Percentiles rank a stretch among this genome's conserved stretches.
These are phyloP conservation scores for Ceratobasidium sp. DNA, from an alignment of 1,284 basidiomycete genomes.

Conservation along the genomic window DNA sequence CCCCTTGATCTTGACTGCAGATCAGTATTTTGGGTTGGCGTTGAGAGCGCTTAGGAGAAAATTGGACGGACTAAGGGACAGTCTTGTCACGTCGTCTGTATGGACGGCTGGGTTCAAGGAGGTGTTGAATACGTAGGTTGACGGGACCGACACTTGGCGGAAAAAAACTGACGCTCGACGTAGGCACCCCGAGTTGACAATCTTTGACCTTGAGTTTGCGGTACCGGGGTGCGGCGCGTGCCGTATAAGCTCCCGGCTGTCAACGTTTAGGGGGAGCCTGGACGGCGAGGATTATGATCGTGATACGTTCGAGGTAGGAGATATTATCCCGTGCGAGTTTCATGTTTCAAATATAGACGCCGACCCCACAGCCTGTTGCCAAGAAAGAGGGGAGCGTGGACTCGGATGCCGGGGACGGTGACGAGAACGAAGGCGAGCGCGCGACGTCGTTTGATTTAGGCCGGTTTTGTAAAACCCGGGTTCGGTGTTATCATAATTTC, in stretches of 20 bases:
- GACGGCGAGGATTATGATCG: slow-evolving; percentile 55
- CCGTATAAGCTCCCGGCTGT: slow-evolving; percentile 71
- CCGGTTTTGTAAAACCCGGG: slow-evolving; percentile 79
- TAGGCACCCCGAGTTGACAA: slow-evolving; percentile 68
- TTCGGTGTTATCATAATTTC: slow-evolving; percentile 78
- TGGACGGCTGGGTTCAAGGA: slow-evolving; percentile 80
- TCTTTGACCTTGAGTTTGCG: slow-evolving; percentile 68
- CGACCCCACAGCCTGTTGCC: slow-evolving; percentile 44
- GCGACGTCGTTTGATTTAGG: slow-evolving; percentile 67
- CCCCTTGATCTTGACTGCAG: slow-evolving; percentile 39
- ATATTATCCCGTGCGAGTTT: background rate
- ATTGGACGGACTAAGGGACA: slow-evolving; percentile 74
- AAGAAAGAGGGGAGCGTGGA: slow-evolving; percentile 57
- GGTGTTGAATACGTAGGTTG: slow-evolving; percentile 66
- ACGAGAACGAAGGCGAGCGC: slow-evolving; percentile 44
- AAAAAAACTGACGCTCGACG: background rate
- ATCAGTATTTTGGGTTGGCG: slow-evolving; percentile 54
- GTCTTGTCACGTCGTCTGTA: slow-evolving; percentile 80
- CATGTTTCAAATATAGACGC: slow-evolving; percentile 4
- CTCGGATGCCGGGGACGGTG: slow-evolving; percentile 47
- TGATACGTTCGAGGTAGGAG: slow-evolving; percentile 54
- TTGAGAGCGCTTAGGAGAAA: slow-evolving; percentile 68
- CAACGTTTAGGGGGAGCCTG: slow-evolving; percentile 51
- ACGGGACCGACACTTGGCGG: background rate
- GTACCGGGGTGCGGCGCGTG: slow-evolving; percentile 82